Evolutionary conservation across 2,329 filamentous ascomycete species (phyloP), one percentile per base, ranked within the genome.

Genomic region (Domatiomyces catenatus): DNA sequence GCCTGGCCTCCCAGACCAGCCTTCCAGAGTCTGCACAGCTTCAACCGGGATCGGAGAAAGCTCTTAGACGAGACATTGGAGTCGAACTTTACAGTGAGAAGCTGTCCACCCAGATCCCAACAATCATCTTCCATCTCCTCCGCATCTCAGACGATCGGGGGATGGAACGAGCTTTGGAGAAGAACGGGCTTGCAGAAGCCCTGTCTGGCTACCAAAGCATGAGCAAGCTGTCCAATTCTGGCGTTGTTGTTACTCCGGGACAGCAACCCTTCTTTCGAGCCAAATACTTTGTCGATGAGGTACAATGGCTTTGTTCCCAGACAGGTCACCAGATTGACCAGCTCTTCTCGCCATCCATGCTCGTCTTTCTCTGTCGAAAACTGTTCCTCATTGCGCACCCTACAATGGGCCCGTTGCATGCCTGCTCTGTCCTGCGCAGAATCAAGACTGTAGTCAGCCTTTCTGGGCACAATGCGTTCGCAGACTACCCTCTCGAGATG

Each of bases 401-500:
- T 18, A 85, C 88, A 0, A 70, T 96, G 5, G 93, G 92, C 0
- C 84, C 92, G 18, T 71, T 95, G 4, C 85, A 95, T 64, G 84
- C 86, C 39, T 92, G 87, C 63, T 83, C 87, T 1, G 80, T 94
- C 2, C 75, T 98, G 48, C 81, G 89, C 42, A 94, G 93, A 62
- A 75, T 96, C 46, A 77, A 88, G 32, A 77, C 95, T 7, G 68
- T 96, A 15, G 75, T 96, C 22, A 84, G 80, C 52, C 70, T 96
- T 45, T 83, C 87, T 22, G 88, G 87, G 0, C 64, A 77, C 0
- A 74, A 81, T 48, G 85, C 84, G n/a, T 72, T 83, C 20, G 71
- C 79, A 42, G 84, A 83, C 0, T 96, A 96, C 62, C 85, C 87
- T 8, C 66, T 95, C 12, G 86, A 98, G 64, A 92, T 95, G 85